Conservation (phyloP, 306 rosid genomes). For the Prinsepia uniflora region DNA sequence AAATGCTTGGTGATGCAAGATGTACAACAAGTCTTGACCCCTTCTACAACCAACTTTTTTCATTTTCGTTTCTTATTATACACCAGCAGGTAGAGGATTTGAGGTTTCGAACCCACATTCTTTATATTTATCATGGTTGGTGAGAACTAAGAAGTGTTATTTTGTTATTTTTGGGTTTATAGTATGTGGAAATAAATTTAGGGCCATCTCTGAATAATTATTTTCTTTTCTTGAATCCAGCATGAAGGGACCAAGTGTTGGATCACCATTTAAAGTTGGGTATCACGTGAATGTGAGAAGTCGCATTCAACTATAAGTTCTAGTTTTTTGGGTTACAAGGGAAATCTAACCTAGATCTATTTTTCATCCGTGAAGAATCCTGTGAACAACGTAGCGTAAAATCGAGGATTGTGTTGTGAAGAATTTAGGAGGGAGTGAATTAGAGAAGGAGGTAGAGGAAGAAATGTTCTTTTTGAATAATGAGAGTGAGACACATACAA, state of each 20-base stretch:
- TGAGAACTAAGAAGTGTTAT: not conserved
- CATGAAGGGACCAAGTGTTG: not conserved
- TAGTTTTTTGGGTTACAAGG: not conserved
- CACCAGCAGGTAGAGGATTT: not conserved
- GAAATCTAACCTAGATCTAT: not conserved
- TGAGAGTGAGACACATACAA: too few species aligned
- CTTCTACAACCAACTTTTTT: not conserved
- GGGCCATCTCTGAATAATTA: not conserved
- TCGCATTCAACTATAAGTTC: too few species aligned
- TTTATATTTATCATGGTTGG: not conserved
- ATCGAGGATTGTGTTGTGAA: too few species aligned
- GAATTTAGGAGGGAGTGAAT: too few species aligned
- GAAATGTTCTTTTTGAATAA: too few species aligned
- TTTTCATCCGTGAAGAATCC: not conserved
- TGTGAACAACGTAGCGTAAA: too few species aligned
- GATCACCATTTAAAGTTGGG: too few species aligned
- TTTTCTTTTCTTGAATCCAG: not conserved
- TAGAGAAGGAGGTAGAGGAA: too few species aligned
- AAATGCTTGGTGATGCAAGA: constrained; percentile 1
- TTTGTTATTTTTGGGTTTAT: not conserved
- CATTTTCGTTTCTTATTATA: not conserved
- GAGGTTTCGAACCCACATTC: constrained; percentile 2
- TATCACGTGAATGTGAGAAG: too few species aligned
- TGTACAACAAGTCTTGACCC: constrained; percentile 1
- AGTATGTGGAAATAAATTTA: not conserved